phyloP scores from a whole-genome alignment of 148 eudicot genomes.

The Heliosperma pusillum region DNA sequence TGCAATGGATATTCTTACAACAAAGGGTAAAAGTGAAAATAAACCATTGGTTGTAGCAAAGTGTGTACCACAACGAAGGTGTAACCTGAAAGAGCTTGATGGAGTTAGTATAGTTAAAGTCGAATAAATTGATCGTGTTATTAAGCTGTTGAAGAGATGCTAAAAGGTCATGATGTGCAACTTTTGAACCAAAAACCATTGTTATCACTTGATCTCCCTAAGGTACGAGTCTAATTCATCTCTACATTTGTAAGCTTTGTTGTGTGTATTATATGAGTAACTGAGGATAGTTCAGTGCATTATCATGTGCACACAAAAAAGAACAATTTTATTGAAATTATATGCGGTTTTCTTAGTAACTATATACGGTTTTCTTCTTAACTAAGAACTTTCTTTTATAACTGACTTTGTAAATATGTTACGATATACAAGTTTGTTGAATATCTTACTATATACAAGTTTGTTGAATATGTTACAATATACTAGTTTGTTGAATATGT shows the following conservation, averaged over 20 bases:
- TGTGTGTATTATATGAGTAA: not conserved
- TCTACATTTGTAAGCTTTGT: not conserved
- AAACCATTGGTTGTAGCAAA: slow-evolving; percentile 96
- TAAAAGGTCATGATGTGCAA: slow-evolving; percentile 98
- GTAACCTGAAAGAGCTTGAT: slow-evolving; percentile 90
- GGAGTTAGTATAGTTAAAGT: slow-evolving; percentile 98
- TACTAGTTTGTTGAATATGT: too few species aligned
- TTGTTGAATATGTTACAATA: too few species aligned
- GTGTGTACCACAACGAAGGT: slow-evolving; percentile 98
- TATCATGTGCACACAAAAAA: slow-evolving; percentile 66
- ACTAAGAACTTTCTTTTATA: slow-evolving; percentile 16
- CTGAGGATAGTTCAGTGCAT: slow-evolving; percentile 11
- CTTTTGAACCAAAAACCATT: slow-evolving; percentile 77
- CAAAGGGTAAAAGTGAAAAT: slow-evolving; percentile 70
- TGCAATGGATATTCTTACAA: slow-evolving; percentile 89
- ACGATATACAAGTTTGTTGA: too few species aligned
- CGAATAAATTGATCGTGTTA: slow-evolving; percentile 97
- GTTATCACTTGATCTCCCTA: slow-evolving; percentile 95
- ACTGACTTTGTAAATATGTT: too few species aligned
- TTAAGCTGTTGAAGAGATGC: slow-evolving; percentile 93
- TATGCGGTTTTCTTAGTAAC: slow-evolving; percentile 99
- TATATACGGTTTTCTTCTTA: too few species aligned
- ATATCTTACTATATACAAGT: too few species aligned
- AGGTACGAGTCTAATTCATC: slow-evolving; percentile 44
- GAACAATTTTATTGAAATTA: slow-evolving; percentile 94